Base-by-base conservation (phyloP, 1,284 basidiomycete species). In the Puccinia hordei region DNA sequence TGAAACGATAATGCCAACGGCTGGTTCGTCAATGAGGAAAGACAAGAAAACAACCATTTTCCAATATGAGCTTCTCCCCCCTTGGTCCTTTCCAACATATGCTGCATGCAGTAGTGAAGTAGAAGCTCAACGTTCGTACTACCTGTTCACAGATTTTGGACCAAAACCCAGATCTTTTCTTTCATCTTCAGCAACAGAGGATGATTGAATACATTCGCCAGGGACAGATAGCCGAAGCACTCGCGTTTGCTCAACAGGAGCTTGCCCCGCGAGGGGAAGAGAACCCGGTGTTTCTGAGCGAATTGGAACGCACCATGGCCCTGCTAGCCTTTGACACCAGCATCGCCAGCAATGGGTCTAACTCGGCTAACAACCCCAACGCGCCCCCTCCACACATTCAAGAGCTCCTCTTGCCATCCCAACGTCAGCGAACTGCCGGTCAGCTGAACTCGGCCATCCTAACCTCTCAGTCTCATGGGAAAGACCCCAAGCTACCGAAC, bases 361-460 rank as follows among this genome's bases (percentile, higher is more conserved):
- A 85, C n/a, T 93, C 93, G 2, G 84, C 88, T 68, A 89, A 89
- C 38, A 91, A 95, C 80, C 88, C 90, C 57, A 24, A 81, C 82
- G 82, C 83, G 22, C 85, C 86, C 65, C 84, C 86, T 0, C 84
- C 84, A 0, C 86, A 85, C 79, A 81, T 87, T 72, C 85, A 83
- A 24, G 82, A 85, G 24, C 88, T 98, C 69, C 87, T 98, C 84
- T 91, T 92, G 46, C 91, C 92, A 30, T 90, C 90, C 33, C 95
- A 98, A 85, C 89, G 97, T 41, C 89, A 94, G 89, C 92, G 92
- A 87, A 97, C 95, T 13, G 95, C 96, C 4, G 86, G 86, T 13
- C 92, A 97, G 86, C 91, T 99, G 84, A 99, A 99, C 85, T 92
- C 93, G 0, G 95, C 96, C 33, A 96, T 99, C 81, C 88, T 99